These are phyloP conservation scores for Yamadazyma songkhlaensis DNA, from an alignment of 1,139 yeast species.

Conservation along the genomic window DNA sequence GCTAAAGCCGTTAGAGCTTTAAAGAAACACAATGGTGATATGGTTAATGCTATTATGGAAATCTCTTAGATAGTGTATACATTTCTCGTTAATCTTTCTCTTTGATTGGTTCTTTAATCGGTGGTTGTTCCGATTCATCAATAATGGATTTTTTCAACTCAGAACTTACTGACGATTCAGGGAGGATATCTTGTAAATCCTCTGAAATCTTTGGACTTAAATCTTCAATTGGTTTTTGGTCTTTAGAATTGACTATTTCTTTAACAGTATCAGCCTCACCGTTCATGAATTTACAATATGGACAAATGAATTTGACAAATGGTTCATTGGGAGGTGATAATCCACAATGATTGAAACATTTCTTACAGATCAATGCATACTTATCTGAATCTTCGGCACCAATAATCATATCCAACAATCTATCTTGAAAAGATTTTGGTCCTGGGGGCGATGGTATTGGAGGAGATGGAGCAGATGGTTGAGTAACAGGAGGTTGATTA, in stretches of 20 bases:
- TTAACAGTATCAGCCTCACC: slow-evolving; percentile 17
- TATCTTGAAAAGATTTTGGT: slow-evolving; percentile 35
- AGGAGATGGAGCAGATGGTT: neutral
- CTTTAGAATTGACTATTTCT: neutral
- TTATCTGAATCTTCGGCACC: slow-evolving; percentile 75
- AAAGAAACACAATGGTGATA: slow-evolving; percentile 85
- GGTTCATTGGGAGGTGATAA: slow-evolving; percentile 73
- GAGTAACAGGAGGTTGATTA: neutral
- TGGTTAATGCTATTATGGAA: slow-evolving; percentile 95
- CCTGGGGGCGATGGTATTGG: slow-evolving; percentile 2
- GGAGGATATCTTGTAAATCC: no score
- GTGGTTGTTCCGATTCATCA: neutral
- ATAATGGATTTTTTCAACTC: no score
- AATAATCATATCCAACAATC: slow-evolving; percentile 51
- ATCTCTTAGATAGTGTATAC: slow-evolving; percentile 46
- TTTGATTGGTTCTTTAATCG: no score
- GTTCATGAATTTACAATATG: slow-evolving; percentile 64
- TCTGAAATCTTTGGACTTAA: neutral
- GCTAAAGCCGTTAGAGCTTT: slow-evolving; percentile 89
- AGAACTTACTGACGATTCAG: no score
- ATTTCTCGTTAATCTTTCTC: no score
- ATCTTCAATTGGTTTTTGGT: no score
- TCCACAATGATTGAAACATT: slow-evolving; percentile 73
- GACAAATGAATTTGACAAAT: slow-evolving; percentile 63
- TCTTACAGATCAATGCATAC: slow-evolving; percentile 69